Evolutionary conservation across 352 stramenopile genomes (phyloP), one percentile per base, ranked within the genome.

Genomic region (Globisporangium apiculatum): DNA sequence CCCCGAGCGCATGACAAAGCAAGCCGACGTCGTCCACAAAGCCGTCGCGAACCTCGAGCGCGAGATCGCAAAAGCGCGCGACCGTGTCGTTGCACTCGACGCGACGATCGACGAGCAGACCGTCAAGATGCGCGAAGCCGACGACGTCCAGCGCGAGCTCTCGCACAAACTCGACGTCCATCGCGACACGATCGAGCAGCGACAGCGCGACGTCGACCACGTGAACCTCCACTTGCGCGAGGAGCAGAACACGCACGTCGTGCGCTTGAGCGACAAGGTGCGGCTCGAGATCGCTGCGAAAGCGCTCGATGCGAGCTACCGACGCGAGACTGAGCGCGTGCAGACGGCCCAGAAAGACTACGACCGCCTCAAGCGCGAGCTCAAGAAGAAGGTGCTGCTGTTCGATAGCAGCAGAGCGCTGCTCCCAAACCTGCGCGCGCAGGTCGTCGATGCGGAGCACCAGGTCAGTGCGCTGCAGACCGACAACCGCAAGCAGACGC

Each of bases 141-240:
- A 95, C 5, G 83, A 91, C 57, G 68, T 96, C 9, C 75, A 87
- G 49, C 79, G 77, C 18, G 89, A 93, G 52, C 71, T 96, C 7
- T 57, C 64, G 36, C 86, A 93, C 62, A 96, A 96, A 57, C 65
- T 97, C 10, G 87, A 97, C 17, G 69, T 96, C 5, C 89, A 97
- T 63, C 79, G 88, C 42, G 83, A 95, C 7, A 97, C 84, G 48
- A 91, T 97, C 49, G 87, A 96, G 53, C 83, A 97, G 62, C 84
- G 89, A 0, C 86, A 97, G 60, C 86, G 86, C n/a, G 89, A 97
- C 65, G 83, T 96, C 12, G 87, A 95, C 58, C 79, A 92, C 58
- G 82, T 97, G 37, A 89, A 73, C 12, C 64, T 94, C 46, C 89
- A 95, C 38, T 61, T 97, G 18, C 80, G 82, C 8, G 83, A 97